phyloP scores from a whole-genome alignment of 257 asterid species.

The Asclepias syriaca region DNA sequence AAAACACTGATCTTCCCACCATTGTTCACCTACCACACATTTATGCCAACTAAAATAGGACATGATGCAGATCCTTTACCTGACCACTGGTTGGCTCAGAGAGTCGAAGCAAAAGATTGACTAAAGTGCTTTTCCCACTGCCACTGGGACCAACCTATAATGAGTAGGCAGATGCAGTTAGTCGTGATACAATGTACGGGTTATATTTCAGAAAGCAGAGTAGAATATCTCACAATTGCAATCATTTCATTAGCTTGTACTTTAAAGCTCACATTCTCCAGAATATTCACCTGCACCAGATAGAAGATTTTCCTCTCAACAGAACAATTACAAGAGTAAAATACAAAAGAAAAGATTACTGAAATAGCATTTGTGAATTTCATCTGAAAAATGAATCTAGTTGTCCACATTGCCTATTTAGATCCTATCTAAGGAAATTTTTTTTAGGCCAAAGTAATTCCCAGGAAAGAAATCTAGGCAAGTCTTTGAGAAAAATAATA shows the following conservation, averaged over 20 bases:
- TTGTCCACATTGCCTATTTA: not conserved
- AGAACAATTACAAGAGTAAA: not conserved
- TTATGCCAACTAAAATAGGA: not conserved
- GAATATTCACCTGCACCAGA: not conserved
- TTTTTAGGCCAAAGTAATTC: not conserved
- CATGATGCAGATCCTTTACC: slow-evolving; percentile 31
- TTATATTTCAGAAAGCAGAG: not conserved
- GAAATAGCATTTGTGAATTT: not conserved
- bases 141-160: slow-evolving; percentile 92
- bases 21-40: not conserved
- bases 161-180: not conserved
- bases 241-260: slow-evolving; percentile 61
- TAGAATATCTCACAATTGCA: slow-evolving; percentile 65
- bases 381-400: not conserved
- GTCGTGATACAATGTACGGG: not conserved
- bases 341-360: not conserved
- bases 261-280: slow-evolving; percentile 7
- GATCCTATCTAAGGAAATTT: not conserved
- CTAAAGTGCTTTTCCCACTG: slow-evolving; percentile 94
- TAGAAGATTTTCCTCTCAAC: slow-evolving; percentile 26
- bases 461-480: not conserved
- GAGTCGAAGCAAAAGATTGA: slow-evolving; percentile 86
- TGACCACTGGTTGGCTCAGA: slow-evolving; percentile 89
- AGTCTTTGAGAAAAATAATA: not conserved
- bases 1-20: not conserved